A percentile compares a stretch with the other conserved stretches of the same genome.
Conservation (phyloP, 2,329 filamentous ascomycete species). For the Elsinoe arachidis region DNA sequence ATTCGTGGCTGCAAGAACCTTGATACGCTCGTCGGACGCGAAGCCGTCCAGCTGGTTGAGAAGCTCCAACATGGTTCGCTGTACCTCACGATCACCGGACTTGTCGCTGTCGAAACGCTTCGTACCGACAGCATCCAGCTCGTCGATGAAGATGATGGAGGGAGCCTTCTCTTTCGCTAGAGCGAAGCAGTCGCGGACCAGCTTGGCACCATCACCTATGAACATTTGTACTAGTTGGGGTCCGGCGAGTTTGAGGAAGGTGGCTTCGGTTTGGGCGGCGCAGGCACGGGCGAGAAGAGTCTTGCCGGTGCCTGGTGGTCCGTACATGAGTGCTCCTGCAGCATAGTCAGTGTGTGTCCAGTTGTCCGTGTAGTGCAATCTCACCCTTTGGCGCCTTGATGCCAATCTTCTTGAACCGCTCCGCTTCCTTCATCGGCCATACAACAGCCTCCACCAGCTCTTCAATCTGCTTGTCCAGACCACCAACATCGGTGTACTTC, state of each 20-base stretch:
- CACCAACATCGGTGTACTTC: constrained; percentile 97
- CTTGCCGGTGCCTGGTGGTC: constrained; percentile 82
- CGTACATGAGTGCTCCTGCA: constrained; percentile 93
- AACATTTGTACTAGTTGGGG: constrained; percentile 99
- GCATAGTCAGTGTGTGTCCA: background rate
- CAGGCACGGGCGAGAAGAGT: constrained; percentile 90
- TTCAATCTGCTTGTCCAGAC: constrained; percentile 97
- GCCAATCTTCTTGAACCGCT: constrained; percentile 98
- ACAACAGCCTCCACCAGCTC: constrained; percentile 97
- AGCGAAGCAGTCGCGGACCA: constrained; percentile 95
- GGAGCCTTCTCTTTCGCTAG: constrained; percentile 98
- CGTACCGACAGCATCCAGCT: constrained; percentile 94
- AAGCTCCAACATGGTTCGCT: constrained; percentile 96
- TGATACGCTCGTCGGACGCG: constrained; percentile 92
- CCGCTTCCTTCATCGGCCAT: constrained; percentile 99
- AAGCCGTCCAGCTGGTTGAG: constrained; percentile 98
- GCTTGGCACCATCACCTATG: constrained; percentile 95
- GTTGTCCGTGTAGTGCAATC: background rate
- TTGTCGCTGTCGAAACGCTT: constrained; percentile 99
- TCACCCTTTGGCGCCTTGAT: constrained; percentile 98
- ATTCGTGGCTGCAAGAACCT: constrained; percentile 91
- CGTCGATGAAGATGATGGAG: constrained; percentile 98
- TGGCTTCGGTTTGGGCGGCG: constrained; percentile 94
- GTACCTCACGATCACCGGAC: constrained; percentile 93
- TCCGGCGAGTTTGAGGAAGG: constrained; percentile 95